phyloP scores from a whole-genome alignment of 1,284 basidiomycete genomes.

The Athelia psychrophila region DNA sequence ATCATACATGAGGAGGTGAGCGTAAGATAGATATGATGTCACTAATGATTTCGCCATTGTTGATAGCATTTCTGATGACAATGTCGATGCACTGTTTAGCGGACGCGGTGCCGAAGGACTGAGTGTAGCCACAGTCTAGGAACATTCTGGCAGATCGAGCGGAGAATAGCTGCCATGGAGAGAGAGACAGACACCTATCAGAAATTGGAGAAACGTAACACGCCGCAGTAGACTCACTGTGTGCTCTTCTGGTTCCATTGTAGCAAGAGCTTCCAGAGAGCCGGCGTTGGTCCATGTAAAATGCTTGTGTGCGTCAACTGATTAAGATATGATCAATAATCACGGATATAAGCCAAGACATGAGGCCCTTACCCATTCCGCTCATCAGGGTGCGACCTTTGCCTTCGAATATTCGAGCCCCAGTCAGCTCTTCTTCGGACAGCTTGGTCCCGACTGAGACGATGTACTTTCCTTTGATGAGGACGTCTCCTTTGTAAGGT shows the following conservation, averaged over 20 bases:
- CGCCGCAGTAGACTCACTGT: conserved; percentile 1
- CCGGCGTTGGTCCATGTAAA: conserved; percentile 20
- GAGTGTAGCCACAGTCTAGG: conserved; percentile 28
- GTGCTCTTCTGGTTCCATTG: conserved; percentile 24
- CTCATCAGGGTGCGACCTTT: conserved; percentile 25
- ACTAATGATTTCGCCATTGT: conserved; percentile 20
- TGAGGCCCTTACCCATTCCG: conserved; percentile 23
- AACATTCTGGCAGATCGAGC: conserved; percentile 23
- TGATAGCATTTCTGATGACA: conserved; percentile 27
- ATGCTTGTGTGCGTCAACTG: conserved; percentile 24
- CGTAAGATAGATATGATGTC: no score
- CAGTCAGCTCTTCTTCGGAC: conserved; percentile 13
- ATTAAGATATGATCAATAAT: not conserved
- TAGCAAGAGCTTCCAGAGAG: conserved; percentile 21
- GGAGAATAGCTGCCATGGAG: conserved; percentile 12
- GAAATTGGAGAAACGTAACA: not conserved
- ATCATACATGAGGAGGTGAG: not conserved
- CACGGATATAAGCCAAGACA: not conserved
- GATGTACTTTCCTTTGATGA: conserved; percentile 26
- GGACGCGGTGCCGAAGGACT: conserved; percentile 28
- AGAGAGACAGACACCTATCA: not conserved
- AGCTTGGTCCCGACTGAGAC: conserved; percentile 19
- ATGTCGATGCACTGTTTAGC: conserved; percentile 26
- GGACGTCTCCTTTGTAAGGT: conserved; percentile 27
- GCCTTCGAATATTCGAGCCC: conserved; percentile 18